These are phyloP conservation scores for Penicillium olsonii DNA, from an alignment of 2,329 filamentous ascomycete genomes.

Conservation along the genomic window DNA sequence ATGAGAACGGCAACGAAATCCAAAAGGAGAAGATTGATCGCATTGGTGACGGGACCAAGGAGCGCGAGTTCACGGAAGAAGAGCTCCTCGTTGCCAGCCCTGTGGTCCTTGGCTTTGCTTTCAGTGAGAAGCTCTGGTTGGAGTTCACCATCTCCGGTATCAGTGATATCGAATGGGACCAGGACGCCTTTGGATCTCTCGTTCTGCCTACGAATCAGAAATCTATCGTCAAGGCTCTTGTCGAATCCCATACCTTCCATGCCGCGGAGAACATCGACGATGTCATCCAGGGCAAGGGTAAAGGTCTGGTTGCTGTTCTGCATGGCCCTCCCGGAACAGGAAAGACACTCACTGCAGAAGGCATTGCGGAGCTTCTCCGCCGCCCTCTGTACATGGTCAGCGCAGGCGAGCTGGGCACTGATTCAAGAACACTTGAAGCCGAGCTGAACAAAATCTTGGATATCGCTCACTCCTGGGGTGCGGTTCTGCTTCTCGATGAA, in stretches of 20 bases:
- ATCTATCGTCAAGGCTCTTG: constrained; percentile 74
- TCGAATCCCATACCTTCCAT: constrained; percentile 81
- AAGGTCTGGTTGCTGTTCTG: constrained; percentile 78
- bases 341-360: constrained; percentile 85
- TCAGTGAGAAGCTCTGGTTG: constrained; percentile 86
- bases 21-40: constrained; percentile 60
- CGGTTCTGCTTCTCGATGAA: constrained; percentile 81
- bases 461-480: constrained; percentile 83
- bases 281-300: constrained; percentile 80
- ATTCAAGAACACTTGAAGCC: constrained; percentile 70
- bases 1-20: constrained; percentile 58
- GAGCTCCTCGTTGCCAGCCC: constrained; percentile 82
- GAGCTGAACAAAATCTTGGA: constrained; percentile 83
- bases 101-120: constrained; percentile 82
- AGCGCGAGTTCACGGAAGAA: constrained; percentile 71
- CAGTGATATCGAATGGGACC: constrained; percentile 81
- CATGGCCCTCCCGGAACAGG: constrained; percentile 86
- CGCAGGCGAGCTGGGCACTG: constrained; percentile 78
- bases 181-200: constrained; percentile 76
- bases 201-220: constrained; percentile 68
- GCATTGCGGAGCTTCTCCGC: constrained; percentile 78
- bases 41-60: constrained; percentile 43
- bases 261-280: constrained; percentile 80
- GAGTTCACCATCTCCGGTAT: constrained; percentile 81
- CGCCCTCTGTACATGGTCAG: constrained; percentile 82